Conservation (phyloP, 176 grass and related monocot species). For the Paspalum notatum region DNA sequence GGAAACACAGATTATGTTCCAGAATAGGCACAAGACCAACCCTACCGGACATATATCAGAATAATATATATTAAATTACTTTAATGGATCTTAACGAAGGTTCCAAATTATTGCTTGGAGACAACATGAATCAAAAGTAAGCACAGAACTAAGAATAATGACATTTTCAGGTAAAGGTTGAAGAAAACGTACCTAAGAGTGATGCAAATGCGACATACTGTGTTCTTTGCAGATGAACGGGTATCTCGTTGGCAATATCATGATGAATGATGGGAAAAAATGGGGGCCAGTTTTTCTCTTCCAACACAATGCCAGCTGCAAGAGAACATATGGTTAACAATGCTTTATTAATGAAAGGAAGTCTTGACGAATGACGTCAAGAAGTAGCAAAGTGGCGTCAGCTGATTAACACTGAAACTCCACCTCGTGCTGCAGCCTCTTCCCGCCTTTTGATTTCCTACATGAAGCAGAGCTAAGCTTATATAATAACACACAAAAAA, state of each 20-base stretch:
- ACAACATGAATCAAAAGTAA: not conserved
- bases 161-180: not conserved
- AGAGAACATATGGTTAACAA: conserved; percentile 24
- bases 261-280: conserved; percentile 83
- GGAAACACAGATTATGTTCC: conserved; percentile 67
- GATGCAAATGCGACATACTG: conserved; percentile 69
- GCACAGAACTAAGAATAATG: not conserved
- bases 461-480: not conserved
- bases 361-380: not conserved
- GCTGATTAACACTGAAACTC: conserved; percentile 1
- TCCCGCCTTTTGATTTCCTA: conserved; percentile 65
- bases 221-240: conserved; percentile 62
- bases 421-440: conserved; percentile 59
- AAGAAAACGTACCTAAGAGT: conserved; percentile 54
- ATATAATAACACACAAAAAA: not conserved
- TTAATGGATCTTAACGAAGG: not conserved
- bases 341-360: not conserved
- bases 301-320: conserved; percentile 58
- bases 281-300: conserved; percentile 80
- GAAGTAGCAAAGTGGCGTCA: not conserved
- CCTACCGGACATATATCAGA: conserved; percentile 34
- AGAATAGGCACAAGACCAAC: conserved; percentile 61
- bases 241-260: conserved; percentile 81
- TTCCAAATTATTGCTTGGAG: not conserved
- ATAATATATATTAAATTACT: not conserved